phyloP scores from a whole-genome alignment of 306 rosid species.

The Prunus kanzakura region DNA sequence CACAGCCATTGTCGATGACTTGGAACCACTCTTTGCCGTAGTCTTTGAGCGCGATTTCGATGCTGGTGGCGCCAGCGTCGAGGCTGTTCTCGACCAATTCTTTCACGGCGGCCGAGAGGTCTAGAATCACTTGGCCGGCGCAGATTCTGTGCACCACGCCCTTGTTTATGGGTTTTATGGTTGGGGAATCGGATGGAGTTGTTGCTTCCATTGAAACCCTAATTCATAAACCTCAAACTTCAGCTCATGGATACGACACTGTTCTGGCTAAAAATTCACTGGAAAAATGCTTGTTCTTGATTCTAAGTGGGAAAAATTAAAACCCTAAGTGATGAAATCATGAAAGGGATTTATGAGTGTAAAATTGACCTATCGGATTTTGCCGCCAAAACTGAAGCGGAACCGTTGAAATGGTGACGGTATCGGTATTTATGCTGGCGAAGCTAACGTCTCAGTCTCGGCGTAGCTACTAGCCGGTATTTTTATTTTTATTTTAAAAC shows the following conservation, averaged over 20 bases:
- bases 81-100: constrained; percentile 95
- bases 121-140: constrained; percentile 89
- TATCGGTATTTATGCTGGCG: neutral
- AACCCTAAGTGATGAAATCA: neutral
- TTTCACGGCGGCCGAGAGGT: constrained; percentile 95
- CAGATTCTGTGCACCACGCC: constrained; percentile 75
- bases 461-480: too few relatives aligned
- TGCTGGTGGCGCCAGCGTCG: constrained; percentile 82
- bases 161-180: constrained; percentile 64
- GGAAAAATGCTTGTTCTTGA: neutral
- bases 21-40: constrained; percentile 78
- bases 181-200: constrained; percentile 38
- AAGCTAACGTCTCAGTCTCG: neutral
- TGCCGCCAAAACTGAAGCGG: constrained; percentile 61
- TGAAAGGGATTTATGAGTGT: neutral
- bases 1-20: constrained; percentile 84
- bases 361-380: constrained; percentile 21
- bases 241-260: neutral
- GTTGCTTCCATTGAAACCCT: constrained; percentile 39
- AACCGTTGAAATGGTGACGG: neutral
- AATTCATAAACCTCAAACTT: neutral
- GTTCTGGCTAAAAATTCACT: neutral
- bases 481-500: neutral
- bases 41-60: constrained; percentile 70
- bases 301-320: neutral